Percentiles rank a stretch among this genome's conserved stretches.
These are phyloP conservation scores for Pseudonitzschia pungens DNA, from an alignment of 108 stramenopile species.

Conservation along the genomic window DNA sequence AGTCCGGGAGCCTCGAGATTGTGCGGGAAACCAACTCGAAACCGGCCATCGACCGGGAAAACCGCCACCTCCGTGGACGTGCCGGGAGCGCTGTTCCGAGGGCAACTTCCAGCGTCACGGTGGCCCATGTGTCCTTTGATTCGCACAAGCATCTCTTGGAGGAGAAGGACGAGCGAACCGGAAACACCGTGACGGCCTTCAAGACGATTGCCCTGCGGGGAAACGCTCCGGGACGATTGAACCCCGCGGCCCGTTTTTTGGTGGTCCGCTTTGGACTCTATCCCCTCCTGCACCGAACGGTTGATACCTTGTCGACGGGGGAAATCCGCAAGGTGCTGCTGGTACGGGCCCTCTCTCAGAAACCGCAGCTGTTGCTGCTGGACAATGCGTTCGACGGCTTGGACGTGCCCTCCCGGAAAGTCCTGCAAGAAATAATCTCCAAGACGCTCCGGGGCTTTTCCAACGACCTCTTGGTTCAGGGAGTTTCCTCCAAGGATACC, in stretches of 20 bases:
- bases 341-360: slow-evolving; percentile 53
- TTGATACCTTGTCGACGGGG: slow-evolving; percentile 67
- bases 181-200: slow-evolving; percentile 37
- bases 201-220: slow-evolving; percentile 46
- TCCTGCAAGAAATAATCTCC: slow-evolving; percentile 52
- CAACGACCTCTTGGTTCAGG: slow-evolving; percentile 72
- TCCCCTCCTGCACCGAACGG: slow-evolving; percentile 54
- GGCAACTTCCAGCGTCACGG: not conserved
- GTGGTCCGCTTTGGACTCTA: slow-evolving; percentile 70
- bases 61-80: not conserved
- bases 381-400: slow-evolving; percentile 87
- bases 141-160: slow-evolving; percentile 59
- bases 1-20: not conserved
- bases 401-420: slow-evolving; percentile 55
- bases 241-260: slow-evolving; percentile 69
- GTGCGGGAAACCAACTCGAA: slow-evolving; percentile 9
- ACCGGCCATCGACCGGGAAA: not conserved
- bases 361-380: slow-evolving; percentile 60
- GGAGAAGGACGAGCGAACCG: slow-evolving; percentile 1
- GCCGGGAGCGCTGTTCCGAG: not conserved
- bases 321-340: slow-evolving; percentile 80
- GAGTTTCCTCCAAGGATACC: slow-evolving; percentile 50
- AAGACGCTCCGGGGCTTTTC: slow-evolving; percentile 66
- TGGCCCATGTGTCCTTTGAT: slow-evolving; percentile 70
- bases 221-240: slow-evolving; percentile 39